phyloP scores from a whole-genome alignment of 140 eudicot genomes.

The Senecio squalidus region DNA sequence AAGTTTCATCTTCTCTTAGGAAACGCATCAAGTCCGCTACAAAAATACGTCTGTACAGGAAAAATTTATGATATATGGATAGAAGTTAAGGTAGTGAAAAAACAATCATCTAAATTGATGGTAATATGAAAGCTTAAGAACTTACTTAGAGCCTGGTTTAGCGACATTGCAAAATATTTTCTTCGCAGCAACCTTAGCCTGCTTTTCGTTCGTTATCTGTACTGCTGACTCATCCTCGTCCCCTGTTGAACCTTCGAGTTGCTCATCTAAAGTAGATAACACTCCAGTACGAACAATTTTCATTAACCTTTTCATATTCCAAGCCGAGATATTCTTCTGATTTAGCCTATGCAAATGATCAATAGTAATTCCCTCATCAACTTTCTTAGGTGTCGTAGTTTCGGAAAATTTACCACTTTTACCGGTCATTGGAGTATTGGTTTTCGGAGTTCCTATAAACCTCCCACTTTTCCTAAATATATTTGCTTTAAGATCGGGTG shows the following conservation, averaged over 20 bases:
- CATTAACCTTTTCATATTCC: constrained; percentile 91
- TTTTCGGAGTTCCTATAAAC: constrained; percentile 51
- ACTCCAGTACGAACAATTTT: constrained; percentile 72
- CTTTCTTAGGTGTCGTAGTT: constrained; percentile 30
- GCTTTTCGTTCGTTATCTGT: constrained; percentile 68
- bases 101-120: too few relatives aligned
- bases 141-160: constrained; percentile 75
- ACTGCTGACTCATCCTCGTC: constrained; percentile 64
- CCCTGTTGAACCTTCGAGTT: constrained; percentile 42
- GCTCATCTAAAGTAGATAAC: constrained; percentile 72
- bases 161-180: constrained; percentile 72
- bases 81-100: background rate
- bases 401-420: constrained; percentile 53
- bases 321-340: constrained; percentile 78
- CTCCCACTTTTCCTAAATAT: constrained; percentile 53
- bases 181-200: constrained; percentile 88
- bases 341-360: constrained; percentile 81
- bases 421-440: constrained; percentile 28
- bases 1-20: constrained; percentile 75
- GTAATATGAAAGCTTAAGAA: too few relatives aligned
- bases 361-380: constrained; percentile 53
- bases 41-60: constrained; percentile 39
- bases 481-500: constrained; percentile 69
- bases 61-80: background rate
- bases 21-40: constrained; percentile 70